A percentile compares a stretch with the other conserved stretches of the same genome.
These are phyloP conservation scores for Phytopythium cucurbitacearum DNA, from an alignment of 352 stramenopile species.

Conservation along the genomic window DNA sequence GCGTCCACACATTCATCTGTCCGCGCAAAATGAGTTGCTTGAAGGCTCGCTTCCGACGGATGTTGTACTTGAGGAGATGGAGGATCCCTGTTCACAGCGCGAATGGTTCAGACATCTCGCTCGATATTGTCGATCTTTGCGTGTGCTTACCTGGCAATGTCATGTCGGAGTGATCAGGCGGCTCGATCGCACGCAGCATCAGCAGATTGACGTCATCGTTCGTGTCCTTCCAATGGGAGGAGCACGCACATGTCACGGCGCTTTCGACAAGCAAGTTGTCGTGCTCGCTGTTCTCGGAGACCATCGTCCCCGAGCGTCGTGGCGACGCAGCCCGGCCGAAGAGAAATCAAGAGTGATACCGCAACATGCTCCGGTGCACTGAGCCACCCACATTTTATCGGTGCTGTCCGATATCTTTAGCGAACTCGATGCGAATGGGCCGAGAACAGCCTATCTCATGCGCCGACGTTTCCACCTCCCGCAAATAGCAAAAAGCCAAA, in stretches of 20 bases:
- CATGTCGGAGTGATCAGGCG: slow-evolving; percentile 24
- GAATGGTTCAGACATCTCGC: not conserved
- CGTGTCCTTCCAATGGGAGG: not conserved
- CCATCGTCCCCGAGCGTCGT: slow-evolving; percentile 34
- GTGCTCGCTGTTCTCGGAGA: slow-evolving; percentile 58
- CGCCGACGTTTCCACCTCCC: too few relatives aligned
- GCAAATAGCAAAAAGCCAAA: too few relatives aligned
- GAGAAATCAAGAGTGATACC: too few relatives aligned
- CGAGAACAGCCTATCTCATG: too few relatives aligned
- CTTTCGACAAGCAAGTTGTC: slow-evolving; percentile 13
- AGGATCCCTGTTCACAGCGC: slow-evolving; percentile 16
- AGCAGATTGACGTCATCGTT: slow-evolving; percentile 13
- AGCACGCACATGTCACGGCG: too few relatives aligned
- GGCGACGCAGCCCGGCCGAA: too few relatives aligned
- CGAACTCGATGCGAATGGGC: too few relatives aligned
- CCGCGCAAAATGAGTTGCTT: slow-evolving; percentile 31
- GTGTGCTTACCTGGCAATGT: slow-evolving; percentile 5
- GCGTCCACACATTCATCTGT: slow-evolving; percentile 31
- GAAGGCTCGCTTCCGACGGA: slow-evolving; percentile 25
- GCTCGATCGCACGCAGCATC: slow-evolving; percentile 25
- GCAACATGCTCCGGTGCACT: too few relatives aligned
- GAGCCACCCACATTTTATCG: too few relatives aligned
- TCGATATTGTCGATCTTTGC: slow-evolving; percentile 6
- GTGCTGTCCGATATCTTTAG: too few relatives aligned
- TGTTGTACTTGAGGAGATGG: slow-evolving; percentile 23